Conservation (phyloP, 768 basidiomycete genomes). For the Leccinum rimulosum region DNA sequence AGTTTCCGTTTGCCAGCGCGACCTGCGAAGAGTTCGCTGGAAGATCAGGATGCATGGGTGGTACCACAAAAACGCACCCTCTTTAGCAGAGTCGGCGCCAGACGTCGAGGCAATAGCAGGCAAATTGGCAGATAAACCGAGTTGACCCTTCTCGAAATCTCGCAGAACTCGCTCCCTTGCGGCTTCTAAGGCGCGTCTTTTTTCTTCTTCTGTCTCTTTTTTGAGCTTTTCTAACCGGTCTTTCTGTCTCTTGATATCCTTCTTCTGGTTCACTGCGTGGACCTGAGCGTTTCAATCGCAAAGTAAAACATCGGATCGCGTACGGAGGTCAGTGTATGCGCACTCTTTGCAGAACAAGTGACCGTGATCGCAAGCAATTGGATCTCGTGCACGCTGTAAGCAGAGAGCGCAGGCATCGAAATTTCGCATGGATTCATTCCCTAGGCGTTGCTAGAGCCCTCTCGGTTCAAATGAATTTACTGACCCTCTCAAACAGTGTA, state of each 20-base stretch:
- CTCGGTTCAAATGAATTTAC: constrained; percentile 7
- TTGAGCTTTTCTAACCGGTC: constrained; percentile 69
- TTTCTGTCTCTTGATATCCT: constrained; percentile 91
- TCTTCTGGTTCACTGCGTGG: constrained; percentile 76
- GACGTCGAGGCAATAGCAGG: constrained; percentile 38
- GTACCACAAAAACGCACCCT: constrained; percentile 29
- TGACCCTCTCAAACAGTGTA: not conserved
- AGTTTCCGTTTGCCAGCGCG: constrained; percentile 82
- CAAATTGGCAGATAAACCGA: constrained; percentile 55
- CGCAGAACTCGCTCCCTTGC: constrained; percentile 85
- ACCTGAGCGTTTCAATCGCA: constrained; percentile 5
- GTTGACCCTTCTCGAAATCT: constrained; percentile 88
- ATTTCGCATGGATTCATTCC: constrained; percentile 88
- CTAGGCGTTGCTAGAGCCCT: constrained; percentile 38
- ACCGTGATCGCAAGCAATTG: constrained; percentile 78
- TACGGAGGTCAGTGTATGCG: constrained; percentile 79
- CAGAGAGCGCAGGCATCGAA: constrained; percentile 93
- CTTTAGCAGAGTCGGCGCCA: constrained; percentile 33
- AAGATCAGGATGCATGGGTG: not conserved
- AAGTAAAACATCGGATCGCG: constrained; percentile 24
- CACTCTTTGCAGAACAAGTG: constrained; percentile 98
- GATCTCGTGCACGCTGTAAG: constrained; percentile 77
- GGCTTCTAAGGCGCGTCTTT: constrained; percentile 58
- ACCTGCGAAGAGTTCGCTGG: constrained; percentile 32
- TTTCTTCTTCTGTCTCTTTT: constrained; percentile 80